phyloP scores from a whole-genome alignment of 768 basidiomycete species.

The Lactarius hengduanensis region DNA sequence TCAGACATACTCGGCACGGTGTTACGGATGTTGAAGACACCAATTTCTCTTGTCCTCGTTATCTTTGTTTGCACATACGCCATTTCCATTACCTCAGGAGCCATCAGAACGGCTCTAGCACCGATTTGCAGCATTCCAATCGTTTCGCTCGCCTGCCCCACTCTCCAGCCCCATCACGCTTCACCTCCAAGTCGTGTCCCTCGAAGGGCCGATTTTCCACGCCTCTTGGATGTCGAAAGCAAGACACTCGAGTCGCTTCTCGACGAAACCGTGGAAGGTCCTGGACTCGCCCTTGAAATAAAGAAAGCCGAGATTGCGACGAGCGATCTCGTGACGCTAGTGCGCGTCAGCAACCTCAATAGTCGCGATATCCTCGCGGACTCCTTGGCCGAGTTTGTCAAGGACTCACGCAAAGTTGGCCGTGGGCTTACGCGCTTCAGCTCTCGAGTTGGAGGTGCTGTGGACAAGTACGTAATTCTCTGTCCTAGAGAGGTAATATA shows the following conservation, averaged over 20 bases:
- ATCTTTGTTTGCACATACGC: constrained; percentile 51
- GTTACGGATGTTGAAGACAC: constrained; percentile 51
- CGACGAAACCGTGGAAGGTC: constrained; percentile 56
- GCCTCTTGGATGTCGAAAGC: constrained; percentile 58
- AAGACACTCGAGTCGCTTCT: constrained; percentile 62
- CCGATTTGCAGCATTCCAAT: constrained; percentile 66
- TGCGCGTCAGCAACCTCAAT: constrained; percentile 60
- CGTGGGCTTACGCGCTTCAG: constrained; percentile 60
- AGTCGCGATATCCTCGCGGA: constrained; percentile 58
- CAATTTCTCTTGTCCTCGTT: constrained; percentile 54
- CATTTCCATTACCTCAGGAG: constrained; percentile 41
- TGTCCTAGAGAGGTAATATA: not conserved
- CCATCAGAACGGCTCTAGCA: constrained; percentile 47
- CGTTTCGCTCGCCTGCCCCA: constrained; percentile 47
- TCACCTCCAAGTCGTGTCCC: constrained; percentile 29
- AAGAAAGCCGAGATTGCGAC: constrained; percentile 80
- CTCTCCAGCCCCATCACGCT: constrained; percentile 20
- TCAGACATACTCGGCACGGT: constrained; percentile 50
- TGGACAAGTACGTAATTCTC: constrained; percentile 58
- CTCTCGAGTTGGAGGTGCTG: constrained; percentile 67
- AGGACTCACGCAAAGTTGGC: constrained; percentile 59
- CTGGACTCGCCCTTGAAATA: constrained; percentile 61
- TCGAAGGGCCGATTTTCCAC: constrained; percentile 59
- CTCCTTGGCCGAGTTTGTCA: constrained; percentile 51
- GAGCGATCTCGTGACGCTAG: constrained; percentile 59